Base-by-base conservation (phyloP, 2,329 filamentous ascomycete species). In the Colletotrichum gloeosporioides region DNA sequence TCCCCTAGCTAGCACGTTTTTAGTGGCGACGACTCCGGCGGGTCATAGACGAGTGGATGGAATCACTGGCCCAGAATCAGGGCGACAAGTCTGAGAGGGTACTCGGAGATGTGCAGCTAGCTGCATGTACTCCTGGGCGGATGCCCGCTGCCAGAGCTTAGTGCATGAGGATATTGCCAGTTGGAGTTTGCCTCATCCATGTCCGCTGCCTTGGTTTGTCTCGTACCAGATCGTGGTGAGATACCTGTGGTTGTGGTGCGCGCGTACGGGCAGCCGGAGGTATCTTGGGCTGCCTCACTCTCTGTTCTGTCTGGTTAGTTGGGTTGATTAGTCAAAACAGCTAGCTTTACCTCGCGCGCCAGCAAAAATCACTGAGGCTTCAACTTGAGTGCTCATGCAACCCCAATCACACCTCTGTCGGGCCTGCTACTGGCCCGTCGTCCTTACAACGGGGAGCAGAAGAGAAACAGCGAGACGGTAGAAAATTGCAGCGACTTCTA, bases 161-260 rank as follows among this genome's bases (percentile, higher is more conserved):
- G 66, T 62, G 68, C 68, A 70, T 70, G 68, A 70, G 68, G 36
- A 70, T 53, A 70, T 70, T 70, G 57, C 34, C 68, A 70, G 57
- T 70, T 70, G 57, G 39, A 63, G 68, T 62, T 70, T 70, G 68
- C 68, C 68, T 53, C 57, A 70, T 62, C 68, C 68, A 70, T 70
- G 68, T 70, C 36, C 34, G 27, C 27, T 61, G 68, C 22, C 62
- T 29, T 59, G 55, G 55, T 25, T 29, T 29, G 62, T 39, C 32
- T 32, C 32, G n/a, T 64, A 22, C 66, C 32, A 44, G 29, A 39
- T 59, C 49, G 31, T 53, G 15, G 65, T 27, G 66, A 69, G 49
- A 32, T 39, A 27, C 49, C 16, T 69, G 29, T 29, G 18, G n/a
- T 31, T 39, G 12, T n/a, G 27, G 18, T 25, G 63, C 13, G 22